Percentiles rank a stretch among this genome's conserved stretches.
Conservation (phyloP, 2,329 filamentous ascomycete genomes). For the Sporothrix protearum region DNA sequence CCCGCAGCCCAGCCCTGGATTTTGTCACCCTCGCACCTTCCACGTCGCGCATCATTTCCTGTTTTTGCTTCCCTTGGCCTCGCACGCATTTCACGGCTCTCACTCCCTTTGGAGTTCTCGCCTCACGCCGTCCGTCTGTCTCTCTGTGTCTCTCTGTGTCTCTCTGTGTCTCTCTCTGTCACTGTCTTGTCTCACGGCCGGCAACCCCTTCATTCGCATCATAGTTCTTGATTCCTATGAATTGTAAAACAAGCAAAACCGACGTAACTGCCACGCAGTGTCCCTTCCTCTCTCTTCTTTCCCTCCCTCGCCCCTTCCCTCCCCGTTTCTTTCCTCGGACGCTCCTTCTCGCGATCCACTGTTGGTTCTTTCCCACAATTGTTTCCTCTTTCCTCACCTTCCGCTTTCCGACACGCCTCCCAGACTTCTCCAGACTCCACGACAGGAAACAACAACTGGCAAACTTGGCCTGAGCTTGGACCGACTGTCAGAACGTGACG, state of each 20-base stretch:
- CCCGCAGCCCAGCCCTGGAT: slow-evolving; percentile 8
- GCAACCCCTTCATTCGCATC: slow-evolving; percentile 3
- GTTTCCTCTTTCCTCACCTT: neutral
- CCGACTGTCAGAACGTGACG: slow-evolving; percentile 11
- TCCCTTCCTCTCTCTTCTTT: neutral
- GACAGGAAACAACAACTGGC: slow-evolving; percentile 10
- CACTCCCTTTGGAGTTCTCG: neutral
- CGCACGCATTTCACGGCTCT: neutral
- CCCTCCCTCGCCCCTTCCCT: neutral
- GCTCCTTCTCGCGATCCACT: neutral
- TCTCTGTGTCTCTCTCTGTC: neutral
- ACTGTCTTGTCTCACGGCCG: neutral
- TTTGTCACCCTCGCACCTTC: neutral
- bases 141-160: neutral
- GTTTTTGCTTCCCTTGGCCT: slow-evolving; percentile 8
- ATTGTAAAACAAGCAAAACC: neutral
- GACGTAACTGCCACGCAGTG: neutral
- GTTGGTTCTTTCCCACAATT: neutral
- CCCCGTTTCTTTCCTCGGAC: neutral
- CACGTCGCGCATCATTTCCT: slow-evolving; percentile 21
- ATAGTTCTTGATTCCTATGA: neutral
- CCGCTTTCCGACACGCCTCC: slow-evolving; percentile 14
- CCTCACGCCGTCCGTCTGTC: neutral
- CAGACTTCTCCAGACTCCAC: neutral
- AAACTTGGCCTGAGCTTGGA: slow-evolving; percentile 15